A percentile compares a stretch with the other conserved stretches of the same genome.
Evolutionary conservation across 2,329 filamentous ascomycete species (phyloP).

Genomic region (Amesomyces nigricolor): DNA sequence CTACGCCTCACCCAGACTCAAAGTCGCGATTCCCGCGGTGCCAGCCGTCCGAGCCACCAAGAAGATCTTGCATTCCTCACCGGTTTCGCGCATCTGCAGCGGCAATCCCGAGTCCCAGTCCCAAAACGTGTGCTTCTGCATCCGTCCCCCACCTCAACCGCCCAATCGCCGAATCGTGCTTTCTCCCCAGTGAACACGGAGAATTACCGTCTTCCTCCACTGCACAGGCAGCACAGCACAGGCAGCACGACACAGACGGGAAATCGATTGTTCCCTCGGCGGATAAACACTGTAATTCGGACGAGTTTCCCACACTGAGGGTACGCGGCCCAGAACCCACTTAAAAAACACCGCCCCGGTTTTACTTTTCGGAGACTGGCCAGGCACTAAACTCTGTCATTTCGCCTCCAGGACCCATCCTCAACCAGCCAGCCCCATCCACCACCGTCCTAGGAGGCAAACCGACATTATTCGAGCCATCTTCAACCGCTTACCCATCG

Average conservation of each 20-base stretch:
- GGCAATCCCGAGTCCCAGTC: no score
- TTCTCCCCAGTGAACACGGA: background rate
- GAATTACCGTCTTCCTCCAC: background rate
- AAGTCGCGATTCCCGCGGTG: no score
- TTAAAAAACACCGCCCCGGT: background rate
- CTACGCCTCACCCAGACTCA: background rate
- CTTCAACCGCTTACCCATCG: background rate
- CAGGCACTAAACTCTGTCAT: constrained; percentile 6
- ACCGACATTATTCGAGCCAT: background rate
- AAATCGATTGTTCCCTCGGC: no score
- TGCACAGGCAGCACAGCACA: no score
- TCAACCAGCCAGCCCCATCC: constrained; percentile 1
- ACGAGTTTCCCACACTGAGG: background rate
- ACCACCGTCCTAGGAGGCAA: background rate
- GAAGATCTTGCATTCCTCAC: no score
- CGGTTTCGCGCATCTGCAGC: no score
- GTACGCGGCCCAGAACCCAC: constrained; percentile 11
- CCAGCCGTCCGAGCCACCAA: no score
- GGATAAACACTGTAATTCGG: no score
- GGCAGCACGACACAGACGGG: no score
- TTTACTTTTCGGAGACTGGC: no score
- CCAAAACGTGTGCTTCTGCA: background rate
- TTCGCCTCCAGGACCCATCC: constrained; percentile 10
- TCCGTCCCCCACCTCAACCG: background rate
- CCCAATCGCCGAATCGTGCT: background rate